A percentile compares a stretch with the other conserved stretches of the same genome.
These are phyloP conservation scores for Gryganskiella cystojenkinii DNA, from an alignment of 192 early-diverging fungal genomes.

Conservation along the genomic window DNA sequence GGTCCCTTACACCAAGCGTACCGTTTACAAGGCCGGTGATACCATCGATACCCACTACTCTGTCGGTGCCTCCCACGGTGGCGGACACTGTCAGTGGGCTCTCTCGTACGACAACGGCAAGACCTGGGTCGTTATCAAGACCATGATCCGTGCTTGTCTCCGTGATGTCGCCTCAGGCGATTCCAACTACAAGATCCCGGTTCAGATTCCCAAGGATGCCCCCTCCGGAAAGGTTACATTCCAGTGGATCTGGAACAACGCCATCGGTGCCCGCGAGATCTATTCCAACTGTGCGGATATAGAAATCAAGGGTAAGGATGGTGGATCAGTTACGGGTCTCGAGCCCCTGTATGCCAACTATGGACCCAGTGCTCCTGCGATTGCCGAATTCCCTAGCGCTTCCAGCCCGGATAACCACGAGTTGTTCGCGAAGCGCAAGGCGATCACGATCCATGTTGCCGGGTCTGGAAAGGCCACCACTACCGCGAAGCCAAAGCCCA, in stretches of 20 bases:
- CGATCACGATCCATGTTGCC: constrained; percentile 30
- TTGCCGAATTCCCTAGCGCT: constrained; percentile 57
- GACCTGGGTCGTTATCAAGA: constrained; percentile 72
- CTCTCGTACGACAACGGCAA: constrained; percentile 73
- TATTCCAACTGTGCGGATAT: constrained; percentile 84
- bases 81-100: constrained; percentile 81
- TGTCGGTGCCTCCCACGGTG: constrained; percentile 65
- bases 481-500: background rate
- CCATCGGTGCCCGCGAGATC: constrained; percentile 81
- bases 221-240: constrained; percentile 51
- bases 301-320: constrained; percentile 61
- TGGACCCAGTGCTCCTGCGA: constrained; percentile 34
- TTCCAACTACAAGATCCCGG: constrained; percentile 26
- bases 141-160: constrained; percentile 61
- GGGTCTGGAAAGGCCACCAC: background rate
- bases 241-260: constrained; percentile 79
- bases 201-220: constrained; percentile 47
- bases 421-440: constrained; percentile 31
- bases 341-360: constrained; percentile 56
- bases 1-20: constrained; percentile 47
- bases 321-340: constrained; percentile 54
- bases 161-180: constrained; percentile 32
- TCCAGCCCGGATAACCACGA: constrained; percentile 30
- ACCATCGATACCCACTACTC: constrained; percentile 65
- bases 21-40: constrained; percentile 59